phyloP scores from a whole-genome alignment of 1,284 basidiomycete species.

The Tilletiaria anomala region DNA sequence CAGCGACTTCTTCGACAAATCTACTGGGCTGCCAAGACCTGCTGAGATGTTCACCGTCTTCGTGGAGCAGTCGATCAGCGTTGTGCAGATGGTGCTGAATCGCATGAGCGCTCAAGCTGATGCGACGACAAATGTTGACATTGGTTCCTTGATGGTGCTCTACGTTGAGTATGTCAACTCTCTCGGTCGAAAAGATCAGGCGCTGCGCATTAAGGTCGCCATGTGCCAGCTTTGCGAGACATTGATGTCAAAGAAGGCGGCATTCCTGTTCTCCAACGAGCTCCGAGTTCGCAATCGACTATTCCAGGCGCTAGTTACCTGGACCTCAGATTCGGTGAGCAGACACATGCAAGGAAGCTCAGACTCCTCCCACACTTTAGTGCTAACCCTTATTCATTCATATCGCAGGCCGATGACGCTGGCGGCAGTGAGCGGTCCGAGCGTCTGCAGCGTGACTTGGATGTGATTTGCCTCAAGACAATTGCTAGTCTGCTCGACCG shows the following conservation, averaged over 20 bases:
- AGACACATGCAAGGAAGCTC: background rate
- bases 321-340: slow-evolving; percentile 23
- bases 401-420: slow-evolving; percentile 9
- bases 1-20: slow-evolving; percentile 33
- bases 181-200: slow-evolving; percentile 23
- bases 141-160: slow-evolving; percentile 31
- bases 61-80: slow-evolving; percentile 32
- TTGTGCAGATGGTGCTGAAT: slow-evolving; percentile 22
- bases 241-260: slow-evolving; percentile 26
- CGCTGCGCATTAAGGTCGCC: slow-evolving; percentile 27
- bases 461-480: slow-evolving; percentile 27
- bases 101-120: slow-evolving; percentile 7
- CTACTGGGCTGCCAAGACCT: slow-evolving; percentile 22
- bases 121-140: slow-evolving; percentile 20
- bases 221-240: slow-evolving; percentile 31
- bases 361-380: background rate
- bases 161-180: slow-evolving; percentile 33
- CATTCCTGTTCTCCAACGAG: slow-evolving; percentile 27
- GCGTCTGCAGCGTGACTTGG: slow-evolving; percentile 28
- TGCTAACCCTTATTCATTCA: background rate
- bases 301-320: slow-evolving; percentile 29
- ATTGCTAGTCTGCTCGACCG: slow-evolving; percentile 29
- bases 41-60: slow-evolving; percentile 32
- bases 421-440: slow-evolving; percentile 13
- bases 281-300: slow-evolving; percentile 30